Evolutionary conservation across 371 early-diverging fungal species (phyloP), one percentile per base, ranked within the genome.

Genomic region (Mortierella sp.): DNA sequence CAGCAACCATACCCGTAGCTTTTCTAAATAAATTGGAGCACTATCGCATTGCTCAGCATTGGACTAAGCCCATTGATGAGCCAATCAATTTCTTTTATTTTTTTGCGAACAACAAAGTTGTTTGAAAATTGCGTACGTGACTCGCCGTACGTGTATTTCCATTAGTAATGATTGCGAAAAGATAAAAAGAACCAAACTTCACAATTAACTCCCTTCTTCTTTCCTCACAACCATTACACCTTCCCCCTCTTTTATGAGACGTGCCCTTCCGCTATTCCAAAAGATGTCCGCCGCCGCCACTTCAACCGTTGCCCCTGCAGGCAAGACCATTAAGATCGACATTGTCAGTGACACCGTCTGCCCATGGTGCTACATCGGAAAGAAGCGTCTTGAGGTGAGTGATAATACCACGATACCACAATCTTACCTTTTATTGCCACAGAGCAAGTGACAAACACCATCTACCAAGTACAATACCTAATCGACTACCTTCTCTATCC

Each of bases 331-430:
- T 68, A 78, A 85, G 44, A 90, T 94, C 50, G 91, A 90, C 45
- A 82, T 92, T 70, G 90, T 92, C 42, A 85, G 89, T 14, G 94
- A 94, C 82, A 91, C 87, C 58, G 84, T 91, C 44, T 94, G 94
- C 74, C 94, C 94, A 14, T 94, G 92, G 92, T 95, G 94, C 79
- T 95, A 90, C 80, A 83, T 95, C 31, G 94, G 95, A 77, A 94
- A 94, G 81, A 92, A 92, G 14, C 91, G 94, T 38, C 79, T 95
- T 7, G 94, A 94, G 79, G 85, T 84, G 74, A 55, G 55, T 7
- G 55, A 55, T 38, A 5, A 38, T 38, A 38, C 1, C 5, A 38
- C 1, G 5, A 55, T 5, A n/a, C n/a, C 8, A 21, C 55, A 24
- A 55, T 24, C n/a, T n/a, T 28, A 28, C 26, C 8, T 2, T 31